Conservation (phyloP, 768 basidiomycete genomes). For the Neoboletus subvelutipes region DNA sequence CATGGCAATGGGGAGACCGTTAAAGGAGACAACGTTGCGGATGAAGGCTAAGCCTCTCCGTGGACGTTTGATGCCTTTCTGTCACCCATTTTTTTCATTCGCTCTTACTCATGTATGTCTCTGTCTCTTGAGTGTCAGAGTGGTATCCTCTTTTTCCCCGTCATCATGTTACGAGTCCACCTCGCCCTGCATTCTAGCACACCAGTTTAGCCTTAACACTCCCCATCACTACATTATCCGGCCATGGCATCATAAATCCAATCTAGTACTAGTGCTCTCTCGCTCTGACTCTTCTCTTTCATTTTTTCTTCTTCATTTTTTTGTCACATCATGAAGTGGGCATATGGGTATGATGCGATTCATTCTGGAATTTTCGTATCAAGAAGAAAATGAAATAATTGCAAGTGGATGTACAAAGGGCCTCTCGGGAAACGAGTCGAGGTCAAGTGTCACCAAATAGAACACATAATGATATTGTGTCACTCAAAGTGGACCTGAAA, state of each 20-base stretch:
- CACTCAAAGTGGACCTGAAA: neutral
- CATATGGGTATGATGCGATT: conserved; percentile 15
- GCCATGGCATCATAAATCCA: conserved; percentile 26
- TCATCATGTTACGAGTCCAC: conserved; percentile 7
- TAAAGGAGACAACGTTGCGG: conserved; percentile 18
- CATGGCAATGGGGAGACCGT: conserved; percentile 17
- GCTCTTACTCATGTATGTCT: neutral
- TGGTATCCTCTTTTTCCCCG: neutral
- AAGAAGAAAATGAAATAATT: conserved; percentile 9
- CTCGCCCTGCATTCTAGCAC: conserved; percentile 21
- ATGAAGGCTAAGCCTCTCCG: conserved; percentile 34
- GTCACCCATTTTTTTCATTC: neutral
- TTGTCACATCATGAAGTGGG: conserved; percentile 16
- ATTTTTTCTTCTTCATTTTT: neutral
- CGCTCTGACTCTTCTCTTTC: neutral
- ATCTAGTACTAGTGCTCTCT: conserved; percentile 25
- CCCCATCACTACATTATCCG: conserved; percentile 26
- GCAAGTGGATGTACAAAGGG: conserved; percentile 11
- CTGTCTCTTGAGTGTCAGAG: neutral
- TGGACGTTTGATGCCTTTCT: conserved; percentile 14
- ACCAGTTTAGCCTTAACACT: conserved; percentile 9
- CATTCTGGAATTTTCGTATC: conserved; percentile 15
- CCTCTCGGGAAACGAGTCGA: too few relatives aligned
- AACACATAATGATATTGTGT: too few relatives aligned
- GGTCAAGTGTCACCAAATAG: neutral